Base-by-base conservation (phyloP, 352 stramenopile species). In the Phytophthora multivora region DNA sequence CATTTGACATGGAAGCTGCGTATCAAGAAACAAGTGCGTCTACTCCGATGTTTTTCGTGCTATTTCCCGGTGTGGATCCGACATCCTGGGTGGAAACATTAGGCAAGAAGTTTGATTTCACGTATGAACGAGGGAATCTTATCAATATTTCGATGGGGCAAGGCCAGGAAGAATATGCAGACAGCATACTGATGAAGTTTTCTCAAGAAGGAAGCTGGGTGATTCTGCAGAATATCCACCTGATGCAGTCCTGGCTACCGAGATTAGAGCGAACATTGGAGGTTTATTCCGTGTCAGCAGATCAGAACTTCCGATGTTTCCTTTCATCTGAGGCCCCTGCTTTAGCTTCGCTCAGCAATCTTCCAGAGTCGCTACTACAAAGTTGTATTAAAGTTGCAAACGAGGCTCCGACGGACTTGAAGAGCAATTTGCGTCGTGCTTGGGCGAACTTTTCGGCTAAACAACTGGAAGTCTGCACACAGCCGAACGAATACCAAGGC, bases 271-370 rank as follows among this genome's bases (percentile, higher is more conserved):
- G 81, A 9, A 78, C 89, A 4, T 51, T 95, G 2, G 81, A 95
- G 39, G 53, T 91, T 31, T 96, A 76, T 45, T 93, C 83, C 0
- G 79, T 89, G 5, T 80, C 89, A 1, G 89, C 89, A 4, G 95
- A 98, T 60, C 75, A 87, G 26, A 96, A 96, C 60, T 98, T 98
- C 63, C 88, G 95, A 5, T 98, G 94, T 58, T 98, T 98, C 41
- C 66, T 98, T 21, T 98, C 90, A 12, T 95, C 94, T 1, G 95
- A 98, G 55, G 84, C 86, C 0, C 93, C 95, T n/a, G 76, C 86
- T 10, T 59, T 91, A 7, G 66, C 83, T 0, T 90, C 84, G 5
- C 80, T 97, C 35, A 86, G 86, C 26, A 98, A 98, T 46, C 89
- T 99, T 26, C 86, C 86, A 0, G 86, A 95, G 31, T 92, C 81